Conservation (phyloP, 2,329 filamentous ascomycete species). For the Samsoniella hepiali region DNA sequence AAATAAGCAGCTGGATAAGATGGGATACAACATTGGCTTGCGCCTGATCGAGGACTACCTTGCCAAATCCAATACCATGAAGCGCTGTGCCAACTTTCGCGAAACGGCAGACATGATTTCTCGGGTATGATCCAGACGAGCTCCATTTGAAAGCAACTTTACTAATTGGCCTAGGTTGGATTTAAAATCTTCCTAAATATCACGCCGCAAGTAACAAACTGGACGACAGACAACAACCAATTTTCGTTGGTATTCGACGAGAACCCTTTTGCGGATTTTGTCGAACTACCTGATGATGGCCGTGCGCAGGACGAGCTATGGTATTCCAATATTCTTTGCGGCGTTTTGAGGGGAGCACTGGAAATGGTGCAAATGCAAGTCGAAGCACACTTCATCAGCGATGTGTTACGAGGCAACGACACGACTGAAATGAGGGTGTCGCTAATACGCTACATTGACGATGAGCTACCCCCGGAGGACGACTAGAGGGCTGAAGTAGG, state of each 20-base stretch:
- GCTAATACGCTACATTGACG: constrained; percentile 90
- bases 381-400: constrained; percentile 93
- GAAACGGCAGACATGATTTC: constrained; percentile 97
- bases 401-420: constrained; percentile 88
- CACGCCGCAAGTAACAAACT: constrained; percentile 88
- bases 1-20: constrained; percentile 96
- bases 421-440: constrained; percentile 96
- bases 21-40: constrained; percentile 98
- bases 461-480: constrained; percentile 94
- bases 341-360: constrained; percentile 81
- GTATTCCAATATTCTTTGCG: constrained; percentile 97
- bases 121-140: constrained; percentile 53
- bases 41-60: constrained; percentile 96
- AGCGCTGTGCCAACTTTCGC: constrained; percentile 85
- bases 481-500: constrained; percentile 55
- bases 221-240: constrained; percentile 93
- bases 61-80: constrained; percentile 87
- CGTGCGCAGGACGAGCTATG: constrained; percentile 94
- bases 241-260: constrained; percentile 97
- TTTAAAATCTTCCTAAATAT: constrained; percentile 99
- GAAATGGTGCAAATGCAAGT: constrained; percentile 99
- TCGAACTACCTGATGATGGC: constrained; percentile 93
- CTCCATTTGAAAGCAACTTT: not conserved
- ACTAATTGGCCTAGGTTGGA: constrained; percentile 62
- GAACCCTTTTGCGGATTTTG: constrained; percentile 94